Base-by-base conservation (phyloP, 306 rosid species). In the Astragalus membranaceus region DNA sequence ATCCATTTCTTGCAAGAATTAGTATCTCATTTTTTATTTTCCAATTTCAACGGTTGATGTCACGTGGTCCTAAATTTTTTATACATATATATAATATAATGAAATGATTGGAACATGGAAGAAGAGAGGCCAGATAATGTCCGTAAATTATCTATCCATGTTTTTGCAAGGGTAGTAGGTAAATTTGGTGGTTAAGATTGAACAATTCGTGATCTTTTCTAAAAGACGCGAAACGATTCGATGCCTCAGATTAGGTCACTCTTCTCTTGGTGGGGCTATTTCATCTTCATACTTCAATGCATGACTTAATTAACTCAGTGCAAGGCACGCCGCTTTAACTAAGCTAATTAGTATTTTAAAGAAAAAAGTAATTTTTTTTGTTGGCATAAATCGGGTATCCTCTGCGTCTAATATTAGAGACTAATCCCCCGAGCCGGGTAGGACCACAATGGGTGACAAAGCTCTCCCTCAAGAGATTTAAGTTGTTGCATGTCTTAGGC, bases 131-230 rank as follows among this genome's bases (percentile, higher is more conserved):
- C 61, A 78, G 37, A 75, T 49, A 56, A 43, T 5, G 36, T 56
- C 15, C 12, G 4, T 12, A 13, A 12, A 54, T 52, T 71, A 60
- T 77, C 61, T 46, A 54, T 47, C 15, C 61, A 7, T 12, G 16
- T 23, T n/a, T 48, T 70, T 75, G 82, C 51, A 79, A 51, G 56
- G 73, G 79, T 75, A 50, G 89, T 77, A 67, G 85, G 81, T 66
- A 84, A 82, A 76, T 49, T 69, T 74, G 71, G 86, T 65, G 87
- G 88, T 63, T 71, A 41, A 52, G 74, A 77, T 69, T 65, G 54
- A 54, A 64, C 16, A 20, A 23, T 65, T 72, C 55, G 64, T 57
- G 51, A 80, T 80, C 69, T 81, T 81, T 44, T 71, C 64, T 35
- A 44, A 8, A 52, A 47, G 77, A 78, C 73, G 60, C 29, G 56